Evolutionary conservation across 352 stramenopile genomes (phyloP), one percentile per base, ranked within the genome.

Genomic region (Globisporangium uncinulatum): DNA sequence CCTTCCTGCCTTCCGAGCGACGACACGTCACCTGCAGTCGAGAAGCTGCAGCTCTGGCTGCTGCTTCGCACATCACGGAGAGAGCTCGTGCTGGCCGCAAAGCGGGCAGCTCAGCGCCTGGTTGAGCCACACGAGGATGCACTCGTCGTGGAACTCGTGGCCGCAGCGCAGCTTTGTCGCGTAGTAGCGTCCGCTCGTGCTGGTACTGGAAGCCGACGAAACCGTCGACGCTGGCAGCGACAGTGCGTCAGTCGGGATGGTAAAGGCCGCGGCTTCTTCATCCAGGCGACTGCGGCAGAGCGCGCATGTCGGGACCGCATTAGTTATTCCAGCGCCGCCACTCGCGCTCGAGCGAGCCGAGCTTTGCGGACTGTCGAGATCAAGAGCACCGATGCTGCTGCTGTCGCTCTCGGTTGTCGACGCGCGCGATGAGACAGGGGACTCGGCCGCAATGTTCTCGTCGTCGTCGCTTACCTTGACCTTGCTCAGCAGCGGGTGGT

Each of bases 91-190:
- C 34, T 43, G 56, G 1, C 47, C 56, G 47, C 56, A 61, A 21
- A 37, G 29, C 6, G 56, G 56, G 13, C 56, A 61, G 17, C 19
- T 49, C 14, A 61, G 37, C 36, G 20, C 48, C 47, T 61, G 21
- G 47, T 61, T 61, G 17, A 61, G 41, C 10, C 29, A 51, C 56
- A 39, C 46, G 2, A 61, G 37, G 39, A 61, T 51, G 24, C 56
- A 61, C 37, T 61, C 56, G 15, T 61, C 56, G 47, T 61, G 56
- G 56, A 61, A 61, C 56, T 55, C 47, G 37, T 61, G 56, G 56
- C 56, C 56, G 4, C 56, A 61, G 34, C 47, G 47, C 21, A 61
- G 56, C 37, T 43, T 60, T 9, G 54, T 54, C 20, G 54, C 54
- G 20, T 53, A 60, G 29, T 51, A 51, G 17, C 50, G 31, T 13